Percentiles rank a stretch among this genome's conserved stretches.
Conservation (phyloP, 106 monocot species). For the Gastrodia elata region DNA sequence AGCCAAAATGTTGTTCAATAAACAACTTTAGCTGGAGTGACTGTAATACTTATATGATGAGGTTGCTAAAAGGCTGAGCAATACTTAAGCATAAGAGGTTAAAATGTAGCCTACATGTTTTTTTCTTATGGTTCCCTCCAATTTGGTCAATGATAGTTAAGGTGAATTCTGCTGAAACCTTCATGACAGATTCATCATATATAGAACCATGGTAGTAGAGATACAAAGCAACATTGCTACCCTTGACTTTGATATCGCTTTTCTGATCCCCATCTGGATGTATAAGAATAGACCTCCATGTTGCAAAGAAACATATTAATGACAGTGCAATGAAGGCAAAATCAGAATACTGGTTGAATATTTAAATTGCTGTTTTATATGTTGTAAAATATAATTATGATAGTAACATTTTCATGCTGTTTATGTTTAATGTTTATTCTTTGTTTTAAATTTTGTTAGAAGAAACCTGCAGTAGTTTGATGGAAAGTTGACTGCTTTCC, state of each 20-base stretch:
- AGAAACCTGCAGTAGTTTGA: too few relatives aligned
- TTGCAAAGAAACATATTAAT: neutral
- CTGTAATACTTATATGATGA: too few relatives aligned
- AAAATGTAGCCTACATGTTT: neutral
- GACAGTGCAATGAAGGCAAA: neutral
- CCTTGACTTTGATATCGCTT: neutral
- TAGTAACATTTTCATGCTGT: neutral
- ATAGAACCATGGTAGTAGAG: neutral
- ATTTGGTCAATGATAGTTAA: slow-evolving; percentile 7
- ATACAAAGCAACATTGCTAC: neutral
- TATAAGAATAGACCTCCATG: slow-evolving; percentile 1
- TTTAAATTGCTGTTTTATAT: neutral
- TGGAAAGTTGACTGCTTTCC: too few relatives aligned
- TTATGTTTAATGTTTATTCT: too few relatives aligned
- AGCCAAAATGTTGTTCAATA: too few relatives aligned
- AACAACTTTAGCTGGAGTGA: too few relatives aligned
- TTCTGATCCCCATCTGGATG: slow-evolving; percentile 5
- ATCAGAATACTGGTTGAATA: too few relatives aligned
- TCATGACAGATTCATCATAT: neutral
- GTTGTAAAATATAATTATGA: neutral
- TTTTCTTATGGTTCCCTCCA: slow-evolving; percentile 8
- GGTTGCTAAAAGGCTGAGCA: too few relatives aligned
- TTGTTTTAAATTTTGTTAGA: too few relatives aligned
- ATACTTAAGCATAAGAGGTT: neutral
- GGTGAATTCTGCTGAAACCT: slow-evolving; percentile 10